A percentile compares a stretch with the other conserved stretches of the same genome.
Evolutionary conservation across 2,329 filamentous ascomycete genomes (phyloP).

Genomic region (Samsoniella hepiali): DNA sequence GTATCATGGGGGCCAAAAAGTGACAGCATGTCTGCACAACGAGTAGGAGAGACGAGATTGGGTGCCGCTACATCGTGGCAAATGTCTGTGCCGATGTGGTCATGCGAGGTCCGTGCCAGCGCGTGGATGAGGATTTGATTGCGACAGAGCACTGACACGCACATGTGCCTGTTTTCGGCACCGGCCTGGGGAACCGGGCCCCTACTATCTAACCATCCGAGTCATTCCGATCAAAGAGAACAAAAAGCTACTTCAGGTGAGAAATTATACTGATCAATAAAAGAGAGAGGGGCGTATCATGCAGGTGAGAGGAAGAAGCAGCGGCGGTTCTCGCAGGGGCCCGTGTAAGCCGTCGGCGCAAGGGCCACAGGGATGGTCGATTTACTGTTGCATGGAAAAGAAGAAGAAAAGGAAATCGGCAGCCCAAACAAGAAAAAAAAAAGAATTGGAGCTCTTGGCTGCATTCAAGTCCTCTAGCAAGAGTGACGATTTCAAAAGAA

Average conservation of each 20-base stretch:
- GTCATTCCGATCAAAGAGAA: not conserved
- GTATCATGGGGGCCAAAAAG: not conserved
- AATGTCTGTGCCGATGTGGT: not conserved
- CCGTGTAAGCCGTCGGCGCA: not conserved
- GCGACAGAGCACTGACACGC: not conserved
- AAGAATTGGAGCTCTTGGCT: not conserved
- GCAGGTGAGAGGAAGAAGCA: not conserved
- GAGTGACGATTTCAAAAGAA: too few relatives aligned
- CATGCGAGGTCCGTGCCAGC: slow-evolving; percentile 12
- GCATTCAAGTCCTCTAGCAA: not conserved
- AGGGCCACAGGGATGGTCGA: not conserved
- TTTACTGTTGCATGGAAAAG: not conserved
- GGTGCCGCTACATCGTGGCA: not conserved
- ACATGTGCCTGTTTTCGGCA: not conserved
- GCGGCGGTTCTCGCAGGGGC: slow-evolving; percentile 5
- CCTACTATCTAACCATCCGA: not conserved
- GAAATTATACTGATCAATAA: not conserved
- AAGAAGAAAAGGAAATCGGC: not conserved
- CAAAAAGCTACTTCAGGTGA: not conserved
- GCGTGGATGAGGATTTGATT: not conserved
- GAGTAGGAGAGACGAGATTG: not conserved
- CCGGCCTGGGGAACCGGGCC: not conserved
- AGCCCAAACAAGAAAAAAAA: too few relatives aligned
- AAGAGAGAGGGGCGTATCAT: not conserved
- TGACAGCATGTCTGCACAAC: not conserved